Evolutionary conservation across 2,329 filamentous ascomycete species (phyloP), one percentile per base, ranked within the genome.

Genomic region (Exserohilum turcica): DNA sequence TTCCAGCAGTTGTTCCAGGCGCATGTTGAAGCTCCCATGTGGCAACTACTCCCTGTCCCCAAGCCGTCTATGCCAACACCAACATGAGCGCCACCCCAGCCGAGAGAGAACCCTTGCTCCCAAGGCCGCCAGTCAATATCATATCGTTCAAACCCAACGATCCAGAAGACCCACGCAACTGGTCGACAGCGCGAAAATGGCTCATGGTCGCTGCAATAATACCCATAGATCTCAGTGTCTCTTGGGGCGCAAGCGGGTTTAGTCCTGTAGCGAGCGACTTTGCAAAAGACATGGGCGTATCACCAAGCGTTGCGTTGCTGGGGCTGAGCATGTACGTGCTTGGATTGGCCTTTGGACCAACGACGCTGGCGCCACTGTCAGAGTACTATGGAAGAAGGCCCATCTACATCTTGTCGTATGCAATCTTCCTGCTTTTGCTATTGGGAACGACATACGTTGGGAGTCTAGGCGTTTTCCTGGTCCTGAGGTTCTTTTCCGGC

Each of bases 161-260:
- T n/a, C 57, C 58, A 9, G 58, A 73, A 18, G 67, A 75, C 42
- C 73, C 73, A 5, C 60, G 71, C 8, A 74, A 75, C 53, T 75
- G 73, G 73, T 46, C 66, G 2, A 36, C 43, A 33, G 46, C 57
- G 28, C 64, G 66, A 21, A 74, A 74, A 65, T 74, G 72, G 71
- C 43, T 70, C 6, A 71, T 74, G 65, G 61, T 74, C 5, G 66
- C 66, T 24, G 65, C 65, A 15, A 73, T 75, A 31, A 64, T 72
- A 2, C 65, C 72, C 27, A 73, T 74, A 43, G 71, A 74, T 43
- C 63, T 73, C 29, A 70, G 65, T 32, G 71, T 74, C 27, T 70
- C 66, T 13, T 81, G 78, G 74, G 77, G 76, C 7, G 79, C 79
- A 1, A 79, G 77, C 5, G 79, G 78, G 7, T 81, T 78, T 60